Base-by-base conservation (phyloP, 2,329 filamentous ascomycete genomes). In the Hypoxylon sp. region DNA sequence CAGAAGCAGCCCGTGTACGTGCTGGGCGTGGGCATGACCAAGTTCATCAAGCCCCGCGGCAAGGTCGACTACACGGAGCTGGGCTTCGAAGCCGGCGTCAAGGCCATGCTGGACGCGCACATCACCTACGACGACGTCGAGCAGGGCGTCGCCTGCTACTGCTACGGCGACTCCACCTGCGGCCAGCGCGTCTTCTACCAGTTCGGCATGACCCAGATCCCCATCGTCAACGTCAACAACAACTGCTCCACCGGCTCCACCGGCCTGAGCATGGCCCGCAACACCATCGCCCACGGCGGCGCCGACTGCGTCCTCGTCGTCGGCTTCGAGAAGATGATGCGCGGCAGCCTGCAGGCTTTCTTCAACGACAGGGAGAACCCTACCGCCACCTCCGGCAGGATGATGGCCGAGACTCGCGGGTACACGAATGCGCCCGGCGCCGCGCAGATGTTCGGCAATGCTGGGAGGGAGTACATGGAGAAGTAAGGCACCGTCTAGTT, bases 161-260 rank as follows among this genome's bases (percentile, higher is more conserved):
- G 93, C 85, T 97, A 97, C 78, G 95, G 95, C 76, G 95, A 98
- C 83, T 93, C 89, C 69, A 97, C 95, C 59, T 96, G 92, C 80
- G 95, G 95, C 49, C 95, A 98, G 84, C 91, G 95, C 70, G 94
- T 98, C 75, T 97, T 98, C 82, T 98, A 98, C 82, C 95, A 98
- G 81, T 97, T 98, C 79, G 96, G 95, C 82, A 94, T 98, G 90
- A 97, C 94, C 44, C 86, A 91, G 75, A 97, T 98, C 73, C 95
- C 95, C 74, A 93, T 98, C 77, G 94, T 96, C 85, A 98, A 98
- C 76, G 93, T 97, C 76, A 98, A 97, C 87, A 98, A 98, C 85
- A 97, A 97, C 84, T 98, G 95, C 85, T 93, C 92, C 3, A 98
- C 95, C 0, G 96, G 95, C n/a, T 93, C 91, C 3, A 97, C 95